These are phyloP conservation scores for Kwoniella mangroviensis DNA, from an alignment of 768 basidiomycete genomes.

Conservation along the genomic window DNA sequence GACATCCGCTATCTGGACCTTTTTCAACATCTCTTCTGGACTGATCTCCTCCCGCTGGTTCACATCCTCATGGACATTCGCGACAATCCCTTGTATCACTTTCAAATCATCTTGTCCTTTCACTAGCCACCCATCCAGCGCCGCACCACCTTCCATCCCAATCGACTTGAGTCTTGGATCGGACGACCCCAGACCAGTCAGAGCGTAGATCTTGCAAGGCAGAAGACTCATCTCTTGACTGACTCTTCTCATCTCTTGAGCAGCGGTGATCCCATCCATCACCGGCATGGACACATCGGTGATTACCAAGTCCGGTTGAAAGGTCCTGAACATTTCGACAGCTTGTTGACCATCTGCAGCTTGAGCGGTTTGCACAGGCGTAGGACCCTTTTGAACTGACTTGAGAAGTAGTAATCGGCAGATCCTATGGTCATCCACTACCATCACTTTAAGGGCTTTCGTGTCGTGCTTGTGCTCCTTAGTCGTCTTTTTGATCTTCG, in stretches of 20 bases:
- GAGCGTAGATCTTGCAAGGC: conserved; percentile 36
- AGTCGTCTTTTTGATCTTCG: not conserved
- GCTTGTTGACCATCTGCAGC: conserved; percentile 41
- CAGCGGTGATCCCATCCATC: conserved; percentile 47
- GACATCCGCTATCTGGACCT: not conserved
- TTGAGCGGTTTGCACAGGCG: conserved; percentile 18
- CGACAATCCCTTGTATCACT: conserved; percentile 29
- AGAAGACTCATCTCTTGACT: conserved; percentile 6
- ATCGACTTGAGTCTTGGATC: conserved; percentile 39
- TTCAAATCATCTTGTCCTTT: conserved; percentile 43
- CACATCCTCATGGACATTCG: conserved; percentile 6
- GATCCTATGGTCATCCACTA: conserved; percentile 46
- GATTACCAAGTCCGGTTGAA: conserved; percentile 39
- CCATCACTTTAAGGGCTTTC: conserved; percentile 28
- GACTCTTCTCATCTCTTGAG: conserved; percentile 37
- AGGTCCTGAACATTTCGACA: conserved; percentile 30
- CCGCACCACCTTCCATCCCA: conserved; percentile 40
- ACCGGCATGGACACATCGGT: conserved; percentile 53
- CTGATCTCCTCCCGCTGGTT: not conserved
- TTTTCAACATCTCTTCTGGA: not conserved
- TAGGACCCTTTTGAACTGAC: conserved; percentile 21
- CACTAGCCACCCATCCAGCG: conserved; percentile 48
- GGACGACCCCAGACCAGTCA: conserved; percentile 47
- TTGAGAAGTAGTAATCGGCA: conserved; percentile 37
- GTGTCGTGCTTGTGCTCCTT: not conserved